Conservation (phyloP, 2,329 filamentous ascomycete genomes). For the Hirsutella rhossiliensis region DNA sequence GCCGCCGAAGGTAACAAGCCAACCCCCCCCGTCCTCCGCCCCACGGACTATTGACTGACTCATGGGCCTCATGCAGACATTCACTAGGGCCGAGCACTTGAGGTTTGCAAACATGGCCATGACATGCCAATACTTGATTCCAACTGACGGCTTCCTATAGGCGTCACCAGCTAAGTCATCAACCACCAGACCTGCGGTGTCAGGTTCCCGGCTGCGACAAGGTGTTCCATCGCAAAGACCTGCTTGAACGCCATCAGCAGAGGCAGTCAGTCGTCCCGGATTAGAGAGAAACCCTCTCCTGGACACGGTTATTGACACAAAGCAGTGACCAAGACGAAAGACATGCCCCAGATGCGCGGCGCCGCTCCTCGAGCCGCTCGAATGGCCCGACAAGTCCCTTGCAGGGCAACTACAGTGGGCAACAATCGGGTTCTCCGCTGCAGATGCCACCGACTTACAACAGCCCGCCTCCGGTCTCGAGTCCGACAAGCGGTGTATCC, state of each 20-base stretch:
- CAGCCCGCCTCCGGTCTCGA: constrained; percentile 3
- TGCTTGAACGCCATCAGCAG: constrained; percentile 43
- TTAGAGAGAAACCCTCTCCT: background rate
- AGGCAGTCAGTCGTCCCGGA: constrained; percentile 18
- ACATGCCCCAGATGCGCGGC: background rate
- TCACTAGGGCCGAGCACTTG: constrained; percentile 50
- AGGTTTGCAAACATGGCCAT: constrained; percentile 27
- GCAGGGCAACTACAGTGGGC: constrained; percentile 5
- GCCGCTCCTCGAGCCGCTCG: constrained; percentile 5
- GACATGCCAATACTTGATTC: background rate
- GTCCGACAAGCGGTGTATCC: constrained; percentile 4
- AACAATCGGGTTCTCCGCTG: constrained; percentile 7
- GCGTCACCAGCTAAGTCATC: constrained; percentile 49
- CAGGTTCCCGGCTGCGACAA: constrained; percentile 40
- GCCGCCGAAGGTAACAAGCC: constrained; percentile 33
- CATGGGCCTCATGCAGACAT: constrained; percentile 30
- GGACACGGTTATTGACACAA: background rate
- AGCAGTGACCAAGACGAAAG: constrained; percentile 5
- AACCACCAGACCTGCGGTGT: constrained; percentile 39
- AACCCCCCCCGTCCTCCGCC: background rate
- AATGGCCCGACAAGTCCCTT: constrained; percentile 8
- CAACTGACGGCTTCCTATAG: constrained; percentile 23
- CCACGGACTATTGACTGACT: constrained; percentile 1
- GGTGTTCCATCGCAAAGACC: constrained; percentile 45
- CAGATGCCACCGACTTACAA: constrained; percentile 9